A percentile compares a stretch with the other conserved stretches of the same genome.
Conservation (phyloP, 257 asterid species). For the Vinca minor region DNA sequence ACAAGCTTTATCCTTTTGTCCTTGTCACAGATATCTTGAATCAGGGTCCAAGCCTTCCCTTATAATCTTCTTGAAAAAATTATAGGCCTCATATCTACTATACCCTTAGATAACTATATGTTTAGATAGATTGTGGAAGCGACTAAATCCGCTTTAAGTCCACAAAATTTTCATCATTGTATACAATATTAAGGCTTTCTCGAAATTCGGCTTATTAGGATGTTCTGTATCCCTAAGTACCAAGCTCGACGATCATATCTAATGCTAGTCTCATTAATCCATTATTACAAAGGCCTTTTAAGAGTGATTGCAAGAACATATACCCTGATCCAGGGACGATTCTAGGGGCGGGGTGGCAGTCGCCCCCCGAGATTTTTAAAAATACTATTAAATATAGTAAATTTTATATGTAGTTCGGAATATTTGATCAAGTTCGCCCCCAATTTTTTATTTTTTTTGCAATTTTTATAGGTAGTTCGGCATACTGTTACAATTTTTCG, state of each 20-base stretch:
- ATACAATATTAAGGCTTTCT: constrained; percentile 35
- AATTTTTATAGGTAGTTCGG: too few relatives aligned
- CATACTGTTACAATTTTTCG: too few relatives aligned
- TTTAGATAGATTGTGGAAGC: constrained; percentile 42
- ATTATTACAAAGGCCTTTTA: constrained; percentile 32
- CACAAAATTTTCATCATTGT: constrained; percentile 38
- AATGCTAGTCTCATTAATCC: constrained; percentile 31
- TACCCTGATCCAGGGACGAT: too few relatives aligned
- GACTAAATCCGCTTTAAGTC: constrained; percentile 38
- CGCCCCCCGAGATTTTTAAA: too few relatives aligned
- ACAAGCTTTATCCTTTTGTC: too few relatives aligned
- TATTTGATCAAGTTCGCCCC: too few relatives aligned
- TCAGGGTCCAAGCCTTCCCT: constrained; percentile 26
- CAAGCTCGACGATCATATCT: constrained; percentile 30
- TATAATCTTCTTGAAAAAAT: constrained; percentile 32
- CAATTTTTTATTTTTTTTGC: too few relatives aligned
- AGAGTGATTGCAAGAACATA: constrained; percentile 46
- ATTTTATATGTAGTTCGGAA: too few relatives aligned
- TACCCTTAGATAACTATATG: constrained; percentile 22
- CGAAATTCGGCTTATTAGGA: constrained; percentile 33
- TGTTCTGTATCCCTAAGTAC: constrained; percentile 31
- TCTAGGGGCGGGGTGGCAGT: too few relatives aligned
- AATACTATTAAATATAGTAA: too few relatives aligned
- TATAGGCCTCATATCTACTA: constrained; percentile 35
- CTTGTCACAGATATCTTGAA: too few relatives aligned